Conservation (phyloP, 1,284 basidiomycete species). For the Leccinum proliferum region DNA sequence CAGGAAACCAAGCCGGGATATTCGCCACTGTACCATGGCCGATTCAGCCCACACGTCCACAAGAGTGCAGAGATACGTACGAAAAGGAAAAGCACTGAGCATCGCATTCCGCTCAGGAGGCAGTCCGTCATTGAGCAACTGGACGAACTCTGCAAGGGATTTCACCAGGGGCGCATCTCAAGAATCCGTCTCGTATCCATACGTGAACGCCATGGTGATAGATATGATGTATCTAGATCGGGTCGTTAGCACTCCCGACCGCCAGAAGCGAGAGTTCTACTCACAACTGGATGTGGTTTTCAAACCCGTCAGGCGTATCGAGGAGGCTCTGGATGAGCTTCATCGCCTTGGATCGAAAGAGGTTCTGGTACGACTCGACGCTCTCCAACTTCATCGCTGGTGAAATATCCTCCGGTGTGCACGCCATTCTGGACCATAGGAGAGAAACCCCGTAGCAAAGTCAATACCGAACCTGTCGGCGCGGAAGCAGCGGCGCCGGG, state of each 20-base stretch:
- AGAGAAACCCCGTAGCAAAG: slow-evolving; percentile 28
- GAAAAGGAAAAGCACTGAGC: slow-evolving; percentile 27
- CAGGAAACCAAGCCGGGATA: slow-evolving; percentile 28
- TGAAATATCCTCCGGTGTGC: slow-evolving; percentile 29
- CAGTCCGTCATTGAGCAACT: slow-evolving; percentile 21
- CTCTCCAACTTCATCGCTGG: slow-evolving; percentile 19
- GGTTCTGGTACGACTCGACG: slow-evolving; percentile 14
- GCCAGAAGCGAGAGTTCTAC: not conserved
- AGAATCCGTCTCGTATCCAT: slow-evolving; percentile 25
- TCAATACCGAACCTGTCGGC: slow-evolving; percentile 27
- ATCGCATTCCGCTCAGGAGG: slow-evolving; percentile 27
- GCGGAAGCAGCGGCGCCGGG: not conserved
- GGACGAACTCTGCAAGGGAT: slow-evolving; percentile 19
- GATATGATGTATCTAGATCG: slow-evolving; percentile 25
- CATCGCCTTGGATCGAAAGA: slow-evolving; percentile 20
- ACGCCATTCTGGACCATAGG: slow-evolving; percentile 27
- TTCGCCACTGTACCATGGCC: slow-evolving; percentile 15
- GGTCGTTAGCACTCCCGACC: not conserved
- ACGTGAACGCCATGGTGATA: slow-evolving; percentile 27
- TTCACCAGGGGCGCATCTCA: slow-evolving; percentile 26
- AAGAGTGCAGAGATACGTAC: slow-evolving; percentile 14
- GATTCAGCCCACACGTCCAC: slow-evolving; percentile 1
- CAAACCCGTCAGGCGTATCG: slow-evolving; percentile 20
- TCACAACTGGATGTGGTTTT: slow-evolving; percentile 23
- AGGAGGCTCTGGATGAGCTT: slow-evolving; percentile 19